phyloP scores from a whole-genome alignment of 169 alveolate genomes.

The Eimeria tenella region DNA sequence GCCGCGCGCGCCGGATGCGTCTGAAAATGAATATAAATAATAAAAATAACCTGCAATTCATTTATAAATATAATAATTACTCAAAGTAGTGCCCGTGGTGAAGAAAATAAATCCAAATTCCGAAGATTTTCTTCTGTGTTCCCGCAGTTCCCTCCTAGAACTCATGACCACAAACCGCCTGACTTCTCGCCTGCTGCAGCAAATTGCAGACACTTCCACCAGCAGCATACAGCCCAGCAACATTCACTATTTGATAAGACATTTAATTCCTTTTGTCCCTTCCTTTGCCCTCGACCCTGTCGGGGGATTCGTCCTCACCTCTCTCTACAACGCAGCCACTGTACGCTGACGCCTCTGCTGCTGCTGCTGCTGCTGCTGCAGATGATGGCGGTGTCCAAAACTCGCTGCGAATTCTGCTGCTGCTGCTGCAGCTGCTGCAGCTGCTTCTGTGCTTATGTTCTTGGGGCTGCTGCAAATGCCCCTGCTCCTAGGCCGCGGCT shows the following conservation, averaged over 20 bases:
- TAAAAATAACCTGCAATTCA: not conserved
- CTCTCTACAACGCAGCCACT: constrained; percentile 47
- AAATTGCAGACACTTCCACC: not conserved
- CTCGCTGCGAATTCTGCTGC: not conserved
- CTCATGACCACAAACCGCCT: constrained; percentile 44
- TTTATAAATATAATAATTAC: too few relatives aligned
- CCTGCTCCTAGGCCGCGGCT: too few relatives aligned
- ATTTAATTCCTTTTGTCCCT: not conserved
- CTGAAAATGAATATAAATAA: not conserved
- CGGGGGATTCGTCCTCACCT: constrained; percentile 42
- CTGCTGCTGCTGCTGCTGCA: too few relatives aligned
- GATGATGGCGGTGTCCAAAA: too few relatives aligned
- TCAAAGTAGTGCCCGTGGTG: too few relatives aligned
- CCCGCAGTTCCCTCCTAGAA: constrained; percentile 44
- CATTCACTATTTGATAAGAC: not conserved
- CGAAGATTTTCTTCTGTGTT: not conserved
- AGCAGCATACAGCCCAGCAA: not conserved
- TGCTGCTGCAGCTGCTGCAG: not conserved
- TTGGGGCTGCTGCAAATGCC: not conserved
- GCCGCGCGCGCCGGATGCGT: too few relatives aligned
- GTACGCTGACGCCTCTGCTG: not conserved
- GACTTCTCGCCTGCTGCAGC: constrained; percentile 37
- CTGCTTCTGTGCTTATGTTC: not conserved
- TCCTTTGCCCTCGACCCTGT: constrained; percentile 31
- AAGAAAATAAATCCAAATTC: too few relatives aligned